Evolutionary conservation across 176 grass and related monocot genomes (phyloP).

Genomic region (Lolium multiflorum): DNA sequence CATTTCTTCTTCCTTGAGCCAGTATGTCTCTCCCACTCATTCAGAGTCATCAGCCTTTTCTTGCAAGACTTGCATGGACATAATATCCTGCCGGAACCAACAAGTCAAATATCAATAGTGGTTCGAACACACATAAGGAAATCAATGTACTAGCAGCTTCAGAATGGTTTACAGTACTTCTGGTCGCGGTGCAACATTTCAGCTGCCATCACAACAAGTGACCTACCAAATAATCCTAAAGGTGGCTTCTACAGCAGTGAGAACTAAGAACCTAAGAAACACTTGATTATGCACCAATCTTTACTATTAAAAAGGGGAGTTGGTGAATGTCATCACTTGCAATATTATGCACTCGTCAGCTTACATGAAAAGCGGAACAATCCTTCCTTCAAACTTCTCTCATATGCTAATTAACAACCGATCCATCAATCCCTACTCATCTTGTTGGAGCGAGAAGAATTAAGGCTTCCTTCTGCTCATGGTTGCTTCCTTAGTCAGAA

Average conservation of each 20-base stretch:
- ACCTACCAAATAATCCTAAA: slow-evolving; percentile 3
- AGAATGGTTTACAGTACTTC: slow-evolving; percentile 22
- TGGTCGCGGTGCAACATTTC: not conserved
- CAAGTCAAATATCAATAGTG: slow-evolving; percentile 43
- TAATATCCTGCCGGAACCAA: slow-evolving; percentile 60
- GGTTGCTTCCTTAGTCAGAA: not conserved
- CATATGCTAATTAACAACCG: not conserved
- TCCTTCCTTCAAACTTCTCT: not conserved
- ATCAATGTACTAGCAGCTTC: slow-evolving; percentile 18
- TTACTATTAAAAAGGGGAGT: not conserved
- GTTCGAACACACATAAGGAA: slow-evolving; percentile 5
- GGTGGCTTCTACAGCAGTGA: not conserved
- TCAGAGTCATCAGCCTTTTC: slow-evolving; percentile 59
- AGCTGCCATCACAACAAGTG: slow-evolving; percentile 33
- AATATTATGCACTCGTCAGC: not conserved
- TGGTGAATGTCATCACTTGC: not conserved
- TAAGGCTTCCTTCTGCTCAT: not conserved
- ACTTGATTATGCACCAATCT: slow-evolving; percentile 4
- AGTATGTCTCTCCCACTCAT: slow-evolving; percentile 89
- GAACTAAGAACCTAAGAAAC: slow-evolving; percentile 11
- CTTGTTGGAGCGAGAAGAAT: not conserved
- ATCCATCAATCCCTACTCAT: not conserved
- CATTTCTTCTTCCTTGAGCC: slow-evolving; percentile 94
- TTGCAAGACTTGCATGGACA: slow-evolving; percentile 78
- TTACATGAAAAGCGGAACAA: not conserved